phyloP scores from a whole-genome alignment of 208 protist species.

The Acanthamoeba lenticulata region DNA sequence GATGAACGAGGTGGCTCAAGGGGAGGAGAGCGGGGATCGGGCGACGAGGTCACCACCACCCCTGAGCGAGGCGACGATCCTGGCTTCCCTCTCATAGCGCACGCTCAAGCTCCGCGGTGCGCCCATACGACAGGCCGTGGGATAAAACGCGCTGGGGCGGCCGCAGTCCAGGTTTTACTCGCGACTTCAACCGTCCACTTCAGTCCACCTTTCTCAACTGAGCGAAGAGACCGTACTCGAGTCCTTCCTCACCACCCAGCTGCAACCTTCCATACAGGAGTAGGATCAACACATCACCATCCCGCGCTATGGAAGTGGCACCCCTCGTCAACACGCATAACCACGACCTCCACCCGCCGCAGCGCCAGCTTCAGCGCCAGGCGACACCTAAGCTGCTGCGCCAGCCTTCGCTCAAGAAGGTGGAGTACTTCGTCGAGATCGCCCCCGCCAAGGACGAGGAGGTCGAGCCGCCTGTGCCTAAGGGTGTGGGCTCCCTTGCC shows the following conservation, averaged over 20 bases:
- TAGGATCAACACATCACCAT: neutral
- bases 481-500: neutral
- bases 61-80: too few species aligned
- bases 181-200: neutral
- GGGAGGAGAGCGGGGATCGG: too few species aligned
- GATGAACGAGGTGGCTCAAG: neutral
- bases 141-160: too few species aligned
- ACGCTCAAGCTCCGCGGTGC: neutral
- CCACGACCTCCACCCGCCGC: neutral
- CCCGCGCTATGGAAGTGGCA: neutral
- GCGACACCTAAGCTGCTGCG: neutral
- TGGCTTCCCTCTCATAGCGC: neutral
- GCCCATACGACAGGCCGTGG: neutral
- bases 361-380: neutral
- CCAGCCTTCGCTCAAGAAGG: conserved; percentile 39
- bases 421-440: conserved; percentile 14
- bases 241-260: neutral
- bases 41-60: too few species aligned
- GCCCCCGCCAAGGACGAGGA: neutral
- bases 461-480: neutral
- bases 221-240: neutral
- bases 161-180: too few species aligned
- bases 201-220: neutral
- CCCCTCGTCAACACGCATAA: neutral
- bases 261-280: neutral